These are phyloP conservation scores for Fusarium euwallaceae DNA, from an alignment of 2,329 filamentous ascomycete species.

Conservation along the genomic window DNA sequence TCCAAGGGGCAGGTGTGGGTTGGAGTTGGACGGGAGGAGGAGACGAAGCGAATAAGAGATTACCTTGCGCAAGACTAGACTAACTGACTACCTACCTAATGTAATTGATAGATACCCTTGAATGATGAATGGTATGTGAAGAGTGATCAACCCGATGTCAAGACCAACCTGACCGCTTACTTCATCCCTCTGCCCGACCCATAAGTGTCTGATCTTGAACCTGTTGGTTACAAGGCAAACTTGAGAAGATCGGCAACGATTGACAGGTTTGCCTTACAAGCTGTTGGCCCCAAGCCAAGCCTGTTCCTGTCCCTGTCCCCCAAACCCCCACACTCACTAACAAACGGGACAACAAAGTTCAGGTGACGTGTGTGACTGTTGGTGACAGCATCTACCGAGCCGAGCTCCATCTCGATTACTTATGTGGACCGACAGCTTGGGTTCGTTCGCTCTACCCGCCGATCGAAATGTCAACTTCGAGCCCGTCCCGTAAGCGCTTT, in stretches of 20 bases:
- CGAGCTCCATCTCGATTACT: not conserved
- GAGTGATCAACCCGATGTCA: not conserved
- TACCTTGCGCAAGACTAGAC: not conserved
- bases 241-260: not conserved
- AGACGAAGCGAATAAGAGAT: constrained; percentile 4
- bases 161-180: not conserved
- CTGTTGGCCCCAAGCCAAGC: not conserved
- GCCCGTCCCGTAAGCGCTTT: not conserved
- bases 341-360: not conserved
- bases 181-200: not conserved
- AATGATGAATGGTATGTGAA: not conserved
- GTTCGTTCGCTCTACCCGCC: not conserved
- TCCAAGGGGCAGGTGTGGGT: not conserved
- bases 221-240: not conserved
- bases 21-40: not conserved
- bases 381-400: constrained; percentile 8
- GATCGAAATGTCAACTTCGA: constrained; percentile 18
- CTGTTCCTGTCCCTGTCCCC: not conserved
- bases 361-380: not conserved
- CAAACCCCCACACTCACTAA: not conserved
- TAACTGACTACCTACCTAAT: not conserved
- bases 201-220: not conserved
- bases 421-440: constrained; percentile 14
- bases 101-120: not conserved
- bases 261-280: not conserved